phyloP scores from a whole-genome alignment of 257 asterid species.

The Solanum paucissectum region DNA sequence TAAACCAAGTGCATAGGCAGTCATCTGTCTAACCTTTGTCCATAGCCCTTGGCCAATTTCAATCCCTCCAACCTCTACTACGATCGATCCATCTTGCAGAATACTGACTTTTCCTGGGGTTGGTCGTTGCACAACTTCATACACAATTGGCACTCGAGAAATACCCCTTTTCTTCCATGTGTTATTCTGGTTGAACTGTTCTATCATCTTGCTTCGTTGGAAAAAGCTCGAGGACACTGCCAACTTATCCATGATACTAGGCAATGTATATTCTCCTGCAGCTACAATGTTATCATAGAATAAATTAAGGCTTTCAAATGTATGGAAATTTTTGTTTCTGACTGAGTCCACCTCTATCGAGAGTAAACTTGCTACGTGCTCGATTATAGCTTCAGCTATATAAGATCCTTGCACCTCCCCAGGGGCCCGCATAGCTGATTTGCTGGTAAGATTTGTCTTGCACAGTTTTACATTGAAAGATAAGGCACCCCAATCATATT shows the following conservation, averaged over 20 bases:
- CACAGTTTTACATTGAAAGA: not conserved
- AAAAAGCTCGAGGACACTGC: constrained; percentile 24
- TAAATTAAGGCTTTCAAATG: constrained; percentile 34
- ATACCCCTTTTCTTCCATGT: constrained; percentile 61
- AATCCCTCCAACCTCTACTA: constrained; percentile 68
- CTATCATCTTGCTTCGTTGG: constrained; percentile 17
- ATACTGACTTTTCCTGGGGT: constrained; percentile 64
- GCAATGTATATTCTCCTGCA: constrained; percentile 42
- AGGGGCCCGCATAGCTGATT: not conserved
- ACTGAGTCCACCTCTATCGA: not conserved
- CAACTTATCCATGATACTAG: constrained; percentile 46
- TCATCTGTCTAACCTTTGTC: constrained; percentile 19
- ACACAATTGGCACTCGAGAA: constrained; percentile 54
- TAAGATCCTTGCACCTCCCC: not conserved
- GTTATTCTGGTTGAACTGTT: constrained; percentile 28
- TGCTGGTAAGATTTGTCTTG: not conserved
- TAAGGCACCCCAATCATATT: not conserved
- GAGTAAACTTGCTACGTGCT: not conserved
- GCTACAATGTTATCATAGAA: constrained; percentile 28
- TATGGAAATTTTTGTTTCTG: constrained; percentile 31
- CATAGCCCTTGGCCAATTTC: constrained; percentile 67
- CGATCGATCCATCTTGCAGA: constrained; percentile 50
- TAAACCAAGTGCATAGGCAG: constrained; percentile 49
- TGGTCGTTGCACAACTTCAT: constrained; percentile 21
- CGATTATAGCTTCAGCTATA: not conserved